Conservation (phyloP, 2,329 filamentous ascomycete species). For the Cladophialophora exuberans region DNA sequence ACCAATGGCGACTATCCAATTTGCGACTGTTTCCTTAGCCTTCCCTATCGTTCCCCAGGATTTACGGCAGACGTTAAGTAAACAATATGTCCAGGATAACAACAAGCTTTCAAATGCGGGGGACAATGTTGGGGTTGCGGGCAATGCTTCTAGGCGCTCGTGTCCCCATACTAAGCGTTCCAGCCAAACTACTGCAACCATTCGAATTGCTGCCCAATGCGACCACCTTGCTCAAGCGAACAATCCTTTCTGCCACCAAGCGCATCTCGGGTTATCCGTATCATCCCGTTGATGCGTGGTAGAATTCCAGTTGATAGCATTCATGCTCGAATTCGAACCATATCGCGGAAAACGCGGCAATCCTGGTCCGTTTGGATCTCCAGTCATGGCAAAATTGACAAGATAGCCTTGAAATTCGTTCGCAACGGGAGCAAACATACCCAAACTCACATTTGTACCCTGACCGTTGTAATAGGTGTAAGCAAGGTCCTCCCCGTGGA, state of each 20-base stretch:
- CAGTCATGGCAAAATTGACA: constrained; percentile 41
- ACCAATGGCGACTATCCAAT: no score
- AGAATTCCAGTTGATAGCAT: constrained; percentile 37
- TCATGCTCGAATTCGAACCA: constrained; percentile 48
- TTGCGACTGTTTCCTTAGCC: no score
- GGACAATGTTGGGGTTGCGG: no score
- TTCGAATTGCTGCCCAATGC: no score
- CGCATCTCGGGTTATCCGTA: constrained; percentile 21
- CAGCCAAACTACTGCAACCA: no score
- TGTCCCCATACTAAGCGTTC: no score
- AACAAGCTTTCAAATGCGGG: no score
- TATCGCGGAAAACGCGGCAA: constrained; percentile 53
- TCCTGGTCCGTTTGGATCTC: constrained; percentile 39
- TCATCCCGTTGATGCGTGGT: constrained; percentile 52
- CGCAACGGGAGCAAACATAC: constrained; percentile 39
- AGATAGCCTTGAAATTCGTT: constrained; percentile 43
- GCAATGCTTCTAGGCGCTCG: no score
- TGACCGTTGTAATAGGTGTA: constrained; percentile 56
- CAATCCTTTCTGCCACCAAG: constrained; percentile 57
- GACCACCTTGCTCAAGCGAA: no score
- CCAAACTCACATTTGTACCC: constrained; percentile 40
- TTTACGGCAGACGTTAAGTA: no score
- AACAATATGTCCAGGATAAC: no score
- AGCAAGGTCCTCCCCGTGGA: constrained; percentile 57
- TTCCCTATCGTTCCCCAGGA: no score